phyloP scores from a whole-genome alignment of 495 filamentous ascomycete species.

The Trichoderma parareesei region DNA sequence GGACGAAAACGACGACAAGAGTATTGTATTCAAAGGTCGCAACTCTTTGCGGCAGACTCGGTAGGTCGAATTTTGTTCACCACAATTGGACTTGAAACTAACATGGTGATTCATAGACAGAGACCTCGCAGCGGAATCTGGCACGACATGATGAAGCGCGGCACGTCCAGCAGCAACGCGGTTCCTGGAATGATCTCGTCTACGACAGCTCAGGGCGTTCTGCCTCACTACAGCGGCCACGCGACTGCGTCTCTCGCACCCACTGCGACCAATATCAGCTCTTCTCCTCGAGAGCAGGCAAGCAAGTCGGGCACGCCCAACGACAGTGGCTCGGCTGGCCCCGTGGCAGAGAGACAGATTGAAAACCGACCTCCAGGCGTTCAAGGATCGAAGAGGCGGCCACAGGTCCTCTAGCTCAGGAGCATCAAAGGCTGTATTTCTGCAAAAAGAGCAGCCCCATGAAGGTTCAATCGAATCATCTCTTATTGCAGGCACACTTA shows the following conservation, averaged over 20 bases:
- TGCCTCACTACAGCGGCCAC: slow-evolving; percentile 38
- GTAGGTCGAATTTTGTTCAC: slow-evolving; percentile 13
- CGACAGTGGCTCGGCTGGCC: slow-evolving; percentile 18
- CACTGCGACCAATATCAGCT: slow-evolving; percentile 22
- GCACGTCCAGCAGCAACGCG: slow-evolving; percentile 26
- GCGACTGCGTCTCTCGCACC: slow-evolving; percentile 37
- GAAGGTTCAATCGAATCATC: background rate
- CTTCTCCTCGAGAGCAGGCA: slow-evolving; percentile 19
- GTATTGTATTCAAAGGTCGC: slow-evolving; percentile 21
- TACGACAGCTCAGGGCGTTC: slow-evolving; percentile 37
- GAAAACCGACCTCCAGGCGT: slow-evolving; percentile 17
- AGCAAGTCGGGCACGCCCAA: slow-evolving; percentile 22
- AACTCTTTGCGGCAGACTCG: background rate
- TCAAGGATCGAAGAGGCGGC: background rate
- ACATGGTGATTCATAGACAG: slow-evolving; percentile 10
- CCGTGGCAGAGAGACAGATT: slow-evolving; percentile 20
- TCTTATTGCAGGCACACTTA: background rate
- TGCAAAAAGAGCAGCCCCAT: background rate
- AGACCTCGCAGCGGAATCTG: slow-evolving; percentile 28
- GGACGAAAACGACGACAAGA: slow-evolving; percentile 8
- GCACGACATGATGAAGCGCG: slow-evolving; percentile 37
- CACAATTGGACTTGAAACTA: slow-evolving; percentile 9
- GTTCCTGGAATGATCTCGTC: slow-evolving; percentile 35
- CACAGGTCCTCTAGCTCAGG: background rate
- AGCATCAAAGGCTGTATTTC: background rate